Base-by-base conservation (phyloP, 2,329 filamentous ascomycete genomes). In the Penicillium sp. region DNA sequence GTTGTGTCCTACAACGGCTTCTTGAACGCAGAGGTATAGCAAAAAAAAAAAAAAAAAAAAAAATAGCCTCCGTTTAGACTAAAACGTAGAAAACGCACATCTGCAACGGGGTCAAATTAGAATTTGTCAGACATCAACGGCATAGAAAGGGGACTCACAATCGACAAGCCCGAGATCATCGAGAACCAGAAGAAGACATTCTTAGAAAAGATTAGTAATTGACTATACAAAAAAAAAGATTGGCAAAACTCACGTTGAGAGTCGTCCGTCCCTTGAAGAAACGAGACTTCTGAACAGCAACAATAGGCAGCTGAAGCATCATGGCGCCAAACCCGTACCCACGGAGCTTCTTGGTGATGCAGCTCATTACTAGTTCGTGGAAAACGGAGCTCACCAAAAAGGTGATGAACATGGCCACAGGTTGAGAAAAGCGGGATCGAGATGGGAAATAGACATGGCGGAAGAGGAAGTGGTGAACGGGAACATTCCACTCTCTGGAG, bases 321-420 rank as follows among this genome's bases (percentile, higher is more conserved):
- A 97, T 94, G 58, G 91, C 89, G 18, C 95, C 69, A 70, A 97
- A 96, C 9, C 93, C 94, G 69, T 97, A 99, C 11, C 94, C 94
- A 33, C 94, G 81, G 42, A 97, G 81, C 78, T 99, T 97, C 80
- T 97, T 93, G 23, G 92, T 97, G 71, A 99, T 97, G 73, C 93
- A 97, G 7, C 90, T 92, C 90, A 99, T 96, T 67, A 99, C 90
- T 53, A 99, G 83, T 75, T 99, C 94, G 71, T 97, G 94, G 14
- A 91, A 92, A 19, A 96, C 70, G 31, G 94, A 91, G 55, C 88
- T 92, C 66, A 97, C 89, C 53, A 97, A 77, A 69, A 99, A 97
- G 0, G 94, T 97, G 63, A 96, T 90, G 57, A 92, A 77, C 23
- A 92, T 97, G 23, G 94, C 92, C 52, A 88, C 80, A 14, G 83